Percentiles rank a stretch among this genome's conserved stretches.
phyloP scores from a whole-genome alignment of 768 basidiomycete species.

The Naganishia vaughanmartiniae region DNA sequence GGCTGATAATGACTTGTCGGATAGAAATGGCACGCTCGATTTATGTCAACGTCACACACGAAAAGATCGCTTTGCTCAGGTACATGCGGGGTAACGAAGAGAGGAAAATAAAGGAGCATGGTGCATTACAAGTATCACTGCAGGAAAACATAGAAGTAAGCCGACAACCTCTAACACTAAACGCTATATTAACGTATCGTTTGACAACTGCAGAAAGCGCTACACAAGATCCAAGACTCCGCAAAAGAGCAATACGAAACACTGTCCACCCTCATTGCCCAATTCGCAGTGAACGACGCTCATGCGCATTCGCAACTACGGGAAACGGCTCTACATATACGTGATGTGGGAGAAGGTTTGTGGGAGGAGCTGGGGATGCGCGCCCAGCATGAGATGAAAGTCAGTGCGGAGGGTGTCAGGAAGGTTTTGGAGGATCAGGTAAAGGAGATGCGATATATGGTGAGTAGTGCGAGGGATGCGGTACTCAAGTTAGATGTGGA shows the following conservation, averaged over 20 bases:
- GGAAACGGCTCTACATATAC: background rate
- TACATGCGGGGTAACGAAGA: background rate
- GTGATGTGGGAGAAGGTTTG: background rate
- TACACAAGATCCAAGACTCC: background rate
- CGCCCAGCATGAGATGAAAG: background rate
- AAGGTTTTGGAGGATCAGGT: background rate
- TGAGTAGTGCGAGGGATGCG: too few relatives aligned
- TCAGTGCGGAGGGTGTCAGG: background rate
- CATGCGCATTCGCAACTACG: background rate
- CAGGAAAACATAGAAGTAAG: conserved; percentile 11
- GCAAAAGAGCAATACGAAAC: conserved; percentile 12
- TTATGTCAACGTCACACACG: conserved; percentile 40
- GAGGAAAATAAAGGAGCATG: background rate
- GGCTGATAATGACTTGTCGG: background rate
- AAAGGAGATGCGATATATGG: conserved; percentile 3
- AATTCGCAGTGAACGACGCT: background rate
- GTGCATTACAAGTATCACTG: background rate
- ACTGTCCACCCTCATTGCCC: background rate
- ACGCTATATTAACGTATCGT: too few relatives aligned
- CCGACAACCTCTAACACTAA: background rate
- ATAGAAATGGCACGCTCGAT: conserved; percentile 38
- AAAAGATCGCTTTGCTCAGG: conserved; percentile 37
- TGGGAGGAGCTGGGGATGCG: conserved; percentile 9
- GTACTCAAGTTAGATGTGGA: too few relatives aligned
- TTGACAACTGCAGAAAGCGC: background rate